Conservation (phyloP, 352 stramenopile species). For the Globisporangium solare region DNA sequence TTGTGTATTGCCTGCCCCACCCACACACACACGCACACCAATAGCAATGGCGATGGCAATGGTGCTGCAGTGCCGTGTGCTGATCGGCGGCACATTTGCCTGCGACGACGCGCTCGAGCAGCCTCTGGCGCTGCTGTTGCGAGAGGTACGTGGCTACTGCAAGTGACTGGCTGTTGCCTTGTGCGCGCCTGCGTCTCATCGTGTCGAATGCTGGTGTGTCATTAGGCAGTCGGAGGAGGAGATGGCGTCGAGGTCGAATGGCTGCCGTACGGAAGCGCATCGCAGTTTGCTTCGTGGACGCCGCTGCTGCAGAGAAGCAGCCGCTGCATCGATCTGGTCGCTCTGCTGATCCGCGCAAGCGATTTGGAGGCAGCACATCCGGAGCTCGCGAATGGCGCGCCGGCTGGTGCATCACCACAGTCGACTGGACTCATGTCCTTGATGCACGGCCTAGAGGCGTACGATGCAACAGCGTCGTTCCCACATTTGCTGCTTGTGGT, state of each 20-base stretch:
- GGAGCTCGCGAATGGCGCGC: conserved; percentile 23
- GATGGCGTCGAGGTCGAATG: conserved; percentile 37
- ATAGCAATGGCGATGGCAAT: too few relatives aligned
- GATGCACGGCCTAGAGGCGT: conserved; percentile 20
- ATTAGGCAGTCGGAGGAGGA: conserved; percentile 23
- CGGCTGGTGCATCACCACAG: background rate
- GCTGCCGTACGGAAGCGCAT: conserved; percentile 47
- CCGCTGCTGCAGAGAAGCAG: background rate
- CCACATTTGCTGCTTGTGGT: conserved; percentile 32
- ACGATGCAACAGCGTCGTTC: conserved; percentile 14
- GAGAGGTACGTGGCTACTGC: conserved; percentile 30
- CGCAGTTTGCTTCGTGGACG: conserved; percentile 29
- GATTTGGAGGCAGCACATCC: conserved; percentile 53
- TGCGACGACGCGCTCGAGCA: conserved; percentile 48
- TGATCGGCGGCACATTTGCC: conserved; percentile 54
- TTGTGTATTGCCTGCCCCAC: too few relatives aligned
- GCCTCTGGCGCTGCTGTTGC: conserved; percentile 46
- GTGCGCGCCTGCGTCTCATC: background rate
- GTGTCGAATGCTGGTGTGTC: conserved; percentile 4
- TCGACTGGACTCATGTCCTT: conserved; percentile 17
- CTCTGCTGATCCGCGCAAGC: conserved; percentile 54
- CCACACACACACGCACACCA: too few relatives aligned
- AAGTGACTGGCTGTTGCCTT: background rate
- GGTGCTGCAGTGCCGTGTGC: conserved; percentile 11
- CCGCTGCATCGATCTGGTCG: conserved; percentile 27